Evolutionary conservation across 2,329 filamentous ascomycete genomes (phyloP), one percentile per base, ranked within the genome.

Genomic region (Monosporascus sp.): DNA sequence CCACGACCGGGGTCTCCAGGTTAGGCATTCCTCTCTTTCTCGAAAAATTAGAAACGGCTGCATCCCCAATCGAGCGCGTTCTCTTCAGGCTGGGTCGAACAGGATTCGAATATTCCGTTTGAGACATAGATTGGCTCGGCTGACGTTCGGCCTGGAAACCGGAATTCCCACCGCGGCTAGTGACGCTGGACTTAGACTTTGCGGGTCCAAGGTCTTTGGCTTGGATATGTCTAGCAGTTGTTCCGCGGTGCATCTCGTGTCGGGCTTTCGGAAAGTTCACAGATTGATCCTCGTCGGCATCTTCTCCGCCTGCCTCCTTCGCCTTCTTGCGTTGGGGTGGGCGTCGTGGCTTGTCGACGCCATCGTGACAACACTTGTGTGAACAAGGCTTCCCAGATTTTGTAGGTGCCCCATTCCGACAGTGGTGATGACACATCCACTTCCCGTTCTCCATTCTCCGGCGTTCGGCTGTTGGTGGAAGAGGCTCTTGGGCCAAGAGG

Each of bases 381-480:
- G 84, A 88, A 68, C 89, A 92, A 36, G 53, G 59, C 36, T 70
- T 72, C 5, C 74, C 73, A 40, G 67, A 65, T 54, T 68, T 69
- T 1, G 71, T 71, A 22, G 62, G 62, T 2, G 64, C 64, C 2
- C 66, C 69, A 48, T 73, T 72, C n/a, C 64, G 64, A 52, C 89
- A 92, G 19, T 69, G 69, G 64, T 93, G 89, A 54, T 87, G 87
- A 69, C 89, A 93, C 37, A 79, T 78, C 83, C 86, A 92, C 63
- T 80, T 88, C 0, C 88, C 88, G 63, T 89, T 92, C 0, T 76
- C 69, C 56, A 91, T 77, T 60, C 77, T 78, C 1, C 71, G 66
- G 5, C 83, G 77, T 47, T 78, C 66, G 7, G 40, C 47, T 3
- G 47, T 47, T 36, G 52, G 50, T 19, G 50, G 27, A 20, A 27